phyloP scores from a whole-genome alignment of 2,329 filamentous ascomycete species.

The Botrytis galanthina region DNA sequence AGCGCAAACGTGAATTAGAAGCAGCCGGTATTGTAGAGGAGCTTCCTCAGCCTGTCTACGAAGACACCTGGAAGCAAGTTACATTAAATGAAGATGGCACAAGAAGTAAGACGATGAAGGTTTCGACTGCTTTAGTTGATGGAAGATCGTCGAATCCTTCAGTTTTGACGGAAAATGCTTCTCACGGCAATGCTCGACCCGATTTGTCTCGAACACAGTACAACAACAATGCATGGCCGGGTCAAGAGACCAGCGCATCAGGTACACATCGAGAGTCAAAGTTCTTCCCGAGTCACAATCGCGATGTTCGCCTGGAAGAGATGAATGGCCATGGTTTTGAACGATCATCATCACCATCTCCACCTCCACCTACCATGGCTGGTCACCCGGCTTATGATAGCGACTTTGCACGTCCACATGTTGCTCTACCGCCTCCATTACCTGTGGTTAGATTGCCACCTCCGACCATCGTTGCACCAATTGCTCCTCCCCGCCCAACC shows the following conservation, averaged over 20 bases:
- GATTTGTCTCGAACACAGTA: conserved; percentile 31
- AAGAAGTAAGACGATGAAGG: conserved; percentile 31
- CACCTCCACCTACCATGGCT: conserved; percentile 68
- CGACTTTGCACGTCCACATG: conserved; percentile 61
- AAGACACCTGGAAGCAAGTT: conserved; percentile 38
- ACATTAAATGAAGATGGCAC: conserved; percentile 36
- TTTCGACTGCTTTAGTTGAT: conserved; percentile 29
- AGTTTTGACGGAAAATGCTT: conserved; percentile 28
- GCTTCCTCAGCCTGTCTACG: conserved; percentile 28
- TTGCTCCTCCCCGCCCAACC: conserved; percentile 45
- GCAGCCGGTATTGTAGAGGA: conserved; percentile 31
- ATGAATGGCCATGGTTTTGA: conserved; percentile 38
- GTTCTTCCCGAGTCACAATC: conserved; percentile 53
- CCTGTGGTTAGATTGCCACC: conserved; percentile 77
- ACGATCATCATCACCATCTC: conserved; percentile 57
- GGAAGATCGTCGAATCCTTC: conserved; percentile 21
- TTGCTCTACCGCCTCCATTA: conserved; percentile 66
- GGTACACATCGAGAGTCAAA: conserved; percentile 54
- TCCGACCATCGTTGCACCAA: conserved; percentile 43
- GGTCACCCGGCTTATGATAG: conserved; percentile 72
- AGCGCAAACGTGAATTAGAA: conserved; percentile 29
- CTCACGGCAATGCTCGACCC: conserved; percentile 22
- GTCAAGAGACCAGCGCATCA: conserved; percentile 36
- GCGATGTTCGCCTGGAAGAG: conserved; percentile 48
- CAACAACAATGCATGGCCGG: conserved; percentile 35